Percentiles rank a stretch among this genome's conserved stretches.
phyloP scores from a whole-genome alignment of 2,329 filamentous ascomycete species.

The Aspergillus jensenii region DNA sequence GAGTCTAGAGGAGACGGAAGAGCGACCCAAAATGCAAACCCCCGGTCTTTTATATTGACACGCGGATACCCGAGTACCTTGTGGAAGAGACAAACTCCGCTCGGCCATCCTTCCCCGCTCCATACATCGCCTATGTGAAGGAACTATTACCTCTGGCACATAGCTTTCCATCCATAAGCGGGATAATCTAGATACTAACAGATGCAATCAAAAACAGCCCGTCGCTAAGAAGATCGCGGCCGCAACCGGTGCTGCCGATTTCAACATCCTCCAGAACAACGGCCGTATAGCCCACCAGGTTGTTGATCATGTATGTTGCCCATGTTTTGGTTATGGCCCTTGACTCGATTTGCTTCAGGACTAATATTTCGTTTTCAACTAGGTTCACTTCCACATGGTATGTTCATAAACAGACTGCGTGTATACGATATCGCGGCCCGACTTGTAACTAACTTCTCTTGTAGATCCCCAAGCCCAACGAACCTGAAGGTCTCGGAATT shows the following conservation, averaged over 20 bases:
- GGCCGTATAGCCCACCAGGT: slow-evolving; percentile 86
- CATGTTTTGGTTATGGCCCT: neutral
- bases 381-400: slow-evolving; percentile 95
- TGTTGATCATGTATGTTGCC: slow-evolving; percentile 76
- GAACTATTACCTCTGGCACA: too few relatives aligned
- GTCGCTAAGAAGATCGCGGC: slow-evolving; percentile 83
- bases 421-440: neutral
- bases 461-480: slow-evolving; percentile 90
- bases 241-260: slow-evolving; percentile 74
- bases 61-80: slow-evolving; percentile 25
- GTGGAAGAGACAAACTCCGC: slow-evolving; percentile 9
- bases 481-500: slow-evolving; percentile 74
- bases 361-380: neutral
- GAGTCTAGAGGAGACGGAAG: neutral
- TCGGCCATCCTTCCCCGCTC: neutral
- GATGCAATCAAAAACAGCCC: slow-evolving; percentile 48
- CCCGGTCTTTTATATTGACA: slow-evolving; percentile 4
- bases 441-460: slow-evolving; percentile 7
- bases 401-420: slow-evolving; percentile 22
- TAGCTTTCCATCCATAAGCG: neutral
- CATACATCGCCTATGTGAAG: neutral
- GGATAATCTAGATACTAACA: neutral
- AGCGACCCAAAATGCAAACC: neutral
- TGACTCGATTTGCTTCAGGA: neutral
- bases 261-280: slow-evolving; percentile 97